Evolutionary conservation across 2,329 filamentous ascomycete genomes (phyloP).

Genomic region (Ceratocystis destructans): DNA sequence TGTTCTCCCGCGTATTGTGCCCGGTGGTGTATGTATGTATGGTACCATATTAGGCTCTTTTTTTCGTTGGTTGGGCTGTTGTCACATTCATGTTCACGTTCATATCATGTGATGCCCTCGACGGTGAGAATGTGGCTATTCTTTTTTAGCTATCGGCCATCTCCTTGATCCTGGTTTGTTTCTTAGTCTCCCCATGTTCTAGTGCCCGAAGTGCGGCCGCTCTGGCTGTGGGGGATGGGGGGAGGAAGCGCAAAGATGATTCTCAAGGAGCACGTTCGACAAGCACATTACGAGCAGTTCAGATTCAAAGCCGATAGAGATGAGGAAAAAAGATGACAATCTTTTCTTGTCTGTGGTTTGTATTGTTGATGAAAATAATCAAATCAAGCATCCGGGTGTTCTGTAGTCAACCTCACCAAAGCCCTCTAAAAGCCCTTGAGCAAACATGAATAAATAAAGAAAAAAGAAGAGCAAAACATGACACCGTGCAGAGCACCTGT

Average conservation of each 20-base stretch:
- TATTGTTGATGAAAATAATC: neutral
- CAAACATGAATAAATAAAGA: neutral
- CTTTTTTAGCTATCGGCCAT: too few species aligned
- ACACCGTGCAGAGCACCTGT: constrained; percentile 1
- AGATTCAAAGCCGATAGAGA: too few species aligned
- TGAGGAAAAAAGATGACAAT: constrained; percentile 1
- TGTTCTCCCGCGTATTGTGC: too few species aligned
- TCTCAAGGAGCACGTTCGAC: too few species aligned
- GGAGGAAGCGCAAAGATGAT: too few species aligned
- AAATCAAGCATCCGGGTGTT: neutral
- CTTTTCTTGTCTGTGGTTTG: neutral
- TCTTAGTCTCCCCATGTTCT: too few species aligned
- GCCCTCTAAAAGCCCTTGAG: neutral
- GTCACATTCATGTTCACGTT: neutral
- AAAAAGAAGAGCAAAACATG: neutral
- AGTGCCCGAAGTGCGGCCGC: too few species aligned
- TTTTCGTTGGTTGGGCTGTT: neutral
- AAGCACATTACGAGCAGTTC: too few species aligned
- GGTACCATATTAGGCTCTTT: neutral
- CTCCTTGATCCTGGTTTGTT: too few species aligned
- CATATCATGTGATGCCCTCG: too few species aligned
- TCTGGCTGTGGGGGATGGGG: too few species aligned
- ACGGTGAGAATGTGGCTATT: too few species aligned
- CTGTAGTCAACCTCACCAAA: neutral
- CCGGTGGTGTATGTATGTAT: neutral